These are phyloP conservation scores for Gnomoniopsis smithogilvyi DNA, from an alignment of 2,329 filamentous ascomycete species.

Conservation along the genomic window DNA sequence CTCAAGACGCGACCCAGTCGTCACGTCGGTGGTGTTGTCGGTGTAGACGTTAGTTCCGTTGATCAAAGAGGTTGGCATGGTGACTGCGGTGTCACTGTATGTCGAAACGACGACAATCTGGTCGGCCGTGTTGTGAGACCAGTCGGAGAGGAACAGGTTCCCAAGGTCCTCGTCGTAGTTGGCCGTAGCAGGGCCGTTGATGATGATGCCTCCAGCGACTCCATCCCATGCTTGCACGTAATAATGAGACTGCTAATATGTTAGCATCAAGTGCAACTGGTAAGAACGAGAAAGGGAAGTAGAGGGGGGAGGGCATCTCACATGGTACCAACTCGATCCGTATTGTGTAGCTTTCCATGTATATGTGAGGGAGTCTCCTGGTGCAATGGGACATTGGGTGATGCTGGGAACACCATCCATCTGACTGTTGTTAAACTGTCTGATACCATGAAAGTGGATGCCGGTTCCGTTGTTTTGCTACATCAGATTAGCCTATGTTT, in stretches of 20 bases:
- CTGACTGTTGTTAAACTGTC: conserved; percentile 34
- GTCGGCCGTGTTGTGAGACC: conserved; percentile 1
- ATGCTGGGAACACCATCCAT: conserved; percentile 39
- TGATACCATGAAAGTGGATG: conserved; percentile 38
- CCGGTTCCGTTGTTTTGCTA: conserved; percentile 33
- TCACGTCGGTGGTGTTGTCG: conserved; percentile 40
- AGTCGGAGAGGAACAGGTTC: conserved; percentile 24
- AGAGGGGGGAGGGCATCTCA: conserved; percentile 24
- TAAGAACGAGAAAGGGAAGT: not conserved
- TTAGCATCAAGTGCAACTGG: too few species aligned
- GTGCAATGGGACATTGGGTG: conserved; percentile 41
- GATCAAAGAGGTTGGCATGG: conserved; percentile 35
- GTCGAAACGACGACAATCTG: conserved; percentile 36
- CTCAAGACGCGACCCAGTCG: conserved; percentile 23
- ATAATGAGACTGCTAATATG: conserved; percentile 24
- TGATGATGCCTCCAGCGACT: conserved; percentile 42
- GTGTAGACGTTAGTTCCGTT: conserved; percentile 34
- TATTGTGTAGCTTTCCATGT: conserved; percentile 31
- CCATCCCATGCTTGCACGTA: conserved; percentile 36
- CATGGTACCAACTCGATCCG: conserved; percentile 36
- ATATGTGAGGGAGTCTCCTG: conserved; percentile 44
- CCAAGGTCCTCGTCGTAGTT: conserved; percentile 49
- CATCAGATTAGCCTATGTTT: conserved; percentile 23
- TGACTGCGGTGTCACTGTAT: conserved; percentile 40
- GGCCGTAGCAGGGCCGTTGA: conserved; percentile 39